These are phyloP conservation scores for Hyaloscypha variabilis DNA, from an alignment of 495 filamentous ascomycete genomes.

Conservation along the genomic window DNA sequence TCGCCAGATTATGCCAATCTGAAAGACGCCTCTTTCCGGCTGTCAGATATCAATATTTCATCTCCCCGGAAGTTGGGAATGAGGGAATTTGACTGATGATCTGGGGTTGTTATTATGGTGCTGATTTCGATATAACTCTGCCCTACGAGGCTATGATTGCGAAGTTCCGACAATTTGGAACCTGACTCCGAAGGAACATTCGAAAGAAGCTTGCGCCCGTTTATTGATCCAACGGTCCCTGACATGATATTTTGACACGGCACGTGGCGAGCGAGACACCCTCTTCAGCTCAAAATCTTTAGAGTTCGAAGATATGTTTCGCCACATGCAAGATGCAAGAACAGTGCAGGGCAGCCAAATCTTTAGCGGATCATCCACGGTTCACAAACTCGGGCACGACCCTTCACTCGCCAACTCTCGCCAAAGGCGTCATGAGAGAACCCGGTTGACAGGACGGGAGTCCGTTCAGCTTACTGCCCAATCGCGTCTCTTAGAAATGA, in stretches of 20 bases:
- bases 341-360: neutral
- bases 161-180: neutral
- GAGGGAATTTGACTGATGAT: neutral
- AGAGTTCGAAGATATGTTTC: neutral
- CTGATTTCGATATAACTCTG: neutral
- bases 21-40: neutral
- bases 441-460: neutral
- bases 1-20: neutral
- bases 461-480: neutral
- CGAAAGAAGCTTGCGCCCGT: neutral
- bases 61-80: neutral
- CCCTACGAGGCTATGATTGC: neutral
- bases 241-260: neutral
- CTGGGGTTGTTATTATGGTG: neutral
- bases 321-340: neutral
- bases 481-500: neutral
- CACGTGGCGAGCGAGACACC: neutral
- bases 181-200: neutral
- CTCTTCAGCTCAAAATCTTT: neutral
- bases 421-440: neutral
- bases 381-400: neutral
- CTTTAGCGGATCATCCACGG: neutral
- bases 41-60: neutral
- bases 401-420: neutral
- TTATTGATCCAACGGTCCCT: neutral